Conservation (phyloP, 2,329 filamentous ascomycete species). For the Apiospora koreana region DNA sequence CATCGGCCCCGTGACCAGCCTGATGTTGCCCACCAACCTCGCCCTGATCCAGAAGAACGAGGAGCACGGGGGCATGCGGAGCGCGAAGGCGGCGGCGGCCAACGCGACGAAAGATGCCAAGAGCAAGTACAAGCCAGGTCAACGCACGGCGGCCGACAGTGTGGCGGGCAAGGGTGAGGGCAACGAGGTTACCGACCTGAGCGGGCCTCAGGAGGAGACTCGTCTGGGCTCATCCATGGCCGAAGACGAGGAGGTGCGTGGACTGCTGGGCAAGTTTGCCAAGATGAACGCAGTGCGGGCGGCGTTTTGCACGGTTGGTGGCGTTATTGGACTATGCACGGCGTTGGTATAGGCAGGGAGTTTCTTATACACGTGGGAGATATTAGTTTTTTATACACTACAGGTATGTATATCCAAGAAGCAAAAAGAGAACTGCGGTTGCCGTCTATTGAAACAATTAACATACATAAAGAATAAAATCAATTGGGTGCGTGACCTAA, state of each 20-base stretch:
- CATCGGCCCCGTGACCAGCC: conserved; percentile 11
- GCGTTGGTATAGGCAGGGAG: background rate
- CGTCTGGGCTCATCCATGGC: background rate
- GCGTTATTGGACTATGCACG: background rate
- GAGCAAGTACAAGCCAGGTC: background rate
- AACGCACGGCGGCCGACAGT: background rate
- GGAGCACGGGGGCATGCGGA: background rate
- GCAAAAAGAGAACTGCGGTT: too few relatives aligned
- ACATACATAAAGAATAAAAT: too few relatives aligned
- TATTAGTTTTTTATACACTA: too few relatives aligned
- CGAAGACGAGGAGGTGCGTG: background rate
- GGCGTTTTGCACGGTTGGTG: background rate
- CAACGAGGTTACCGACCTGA: background rate
- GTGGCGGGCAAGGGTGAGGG: conserved; percentile 12
- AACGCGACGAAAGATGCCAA: background rate
- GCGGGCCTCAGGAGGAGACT: conserved; percentile 2
- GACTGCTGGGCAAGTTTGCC: conserved; percentile 2
- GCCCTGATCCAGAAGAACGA: conserved; percentile 12
- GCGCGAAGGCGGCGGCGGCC: background rate
- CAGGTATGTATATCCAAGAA: too few relatives aligned
- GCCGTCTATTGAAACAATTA: too few relatives aligned
- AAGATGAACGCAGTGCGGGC: conserved; percentile 14
- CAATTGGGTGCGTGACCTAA: too few relatives aligned
- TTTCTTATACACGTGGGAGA: too few relatives aligned
- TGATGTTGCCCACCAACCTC: conserved; percentile 14